Evolutionary conservation across 2,329 filamentous ascomycete species (phyloP).

Genomic region (Fusarium hostae): DNA sequence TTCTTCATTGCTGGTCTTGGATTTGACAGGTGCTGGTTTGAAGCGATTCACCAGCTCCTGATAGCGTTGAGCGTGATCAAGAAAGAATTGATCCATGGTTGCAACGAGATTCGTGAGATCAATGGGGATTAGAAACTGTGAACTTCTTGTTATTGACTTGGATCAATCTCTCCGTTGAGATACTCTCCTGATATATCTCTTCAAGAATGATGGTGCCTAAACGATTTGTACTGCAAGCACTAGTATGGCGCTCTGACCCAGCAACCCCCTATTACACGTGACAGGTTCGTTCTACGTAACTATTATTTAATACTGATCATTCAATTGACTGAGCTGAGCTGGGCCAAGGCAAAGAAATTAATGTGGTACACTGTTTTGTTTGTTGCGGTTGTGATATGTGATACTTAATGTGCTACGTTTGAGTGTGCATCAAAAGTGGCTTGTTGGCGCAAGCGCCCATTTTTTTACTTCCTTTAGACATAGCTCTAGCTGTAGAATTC

Average conservation of each 20-base stretch:
- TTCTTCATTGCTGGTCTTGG: slow-evolving; percentile 5
- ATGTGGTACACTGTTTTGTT: not conserved
- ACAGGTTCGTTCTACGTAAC: not conserved
- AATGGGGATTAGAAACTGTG: not conserved
- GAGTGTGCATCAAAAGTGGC: not conserved
- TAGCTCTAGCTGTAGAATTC: not conserved
- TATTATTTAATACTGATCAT: not conserved
- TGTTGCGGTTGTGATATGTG: not conserved
- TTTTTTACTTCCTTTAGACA: not conserved
- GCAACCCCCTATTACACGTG: slow-evolving; percentile 15
- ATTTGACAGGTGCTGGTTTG: slow-evolving; percentile 36
- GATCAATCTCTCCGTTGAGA: not conserved
- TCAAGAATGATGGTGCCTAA: slow-evolving; percentile 26
- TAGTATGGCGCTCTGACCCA: slow-evolving; percentile 29
- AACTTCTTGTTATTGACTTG: not conserved
- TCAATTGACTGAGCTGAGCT: no score
- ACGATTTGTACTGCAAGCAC: not conserved
- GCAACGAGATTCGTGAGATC: fast-evolving
- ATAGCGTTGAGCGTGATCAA: slow-evolving; percentile 48
- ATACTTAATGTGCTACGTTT: not conserved
- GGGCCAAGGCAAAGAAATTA: not conserved
- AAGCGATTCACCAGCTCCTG: slow-evolving; percentile 43
- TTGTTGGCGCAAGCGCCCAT: not conserved
- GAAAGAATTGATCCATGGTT: slow-evolving; percentile 50
- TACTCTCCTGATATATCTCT: slow-evolving; percentile 10